Conservation (phyloP, 306 rosid species). For the Benincasa hispida region DNA sequence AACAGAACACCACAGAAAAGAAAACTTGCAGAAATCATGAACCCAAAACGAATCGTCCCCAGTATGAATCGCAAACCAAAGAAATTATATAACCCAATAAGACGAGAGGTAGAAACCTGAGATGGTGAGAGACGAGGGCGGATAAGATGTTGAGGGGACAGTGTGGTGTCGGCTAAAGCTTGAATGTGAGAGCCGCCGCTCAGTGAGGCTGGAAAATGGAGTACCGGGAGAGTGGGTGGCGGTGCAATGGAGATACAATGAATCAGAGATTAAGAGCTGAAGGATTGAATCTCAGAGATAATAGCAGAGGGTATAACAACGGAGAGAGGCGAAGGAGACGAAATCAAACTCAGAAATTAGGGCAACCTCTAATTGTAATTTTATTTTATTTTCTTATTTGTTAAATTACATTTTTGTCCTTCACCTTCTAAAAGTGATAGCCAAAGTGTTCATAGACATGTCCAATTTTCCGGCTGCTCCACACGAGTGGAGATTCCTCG, state of each 20-base stretch:
- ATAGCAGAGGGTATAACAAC: neutral
- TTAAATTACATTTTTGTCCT: neutral
- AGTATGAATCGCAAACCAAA: neutral
- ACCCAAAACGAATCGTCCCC: neutral
- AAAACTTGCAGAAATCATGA: neutral
- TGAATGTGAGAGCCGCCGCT: neutral
- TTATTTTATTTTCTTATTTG: neutral
- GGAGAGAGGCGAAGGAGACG: neutral
- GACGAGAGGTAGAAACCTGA: neutral
- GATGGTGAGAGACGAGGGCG: neutral
- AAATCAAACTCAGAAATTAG: neutral
- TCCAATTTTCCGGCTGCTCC: too few species aligned
- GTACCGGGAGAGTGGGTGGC: neutral
- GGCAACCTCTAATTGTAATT: neutral
- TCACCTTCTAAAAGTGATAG: neutral
- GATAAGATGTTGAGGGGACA: neutral
- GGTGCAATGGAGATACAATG: neutral
- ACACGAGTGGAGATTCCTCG: too few species aligned
- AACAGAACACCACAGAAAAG: neutral
- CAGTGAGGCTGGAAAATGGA: neutral
- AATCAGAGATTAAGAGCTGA: neutral
- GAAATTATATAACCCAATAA: neutral
- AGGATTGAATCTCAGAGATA: neutral
- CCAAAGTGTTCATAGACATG: too few species aligned
- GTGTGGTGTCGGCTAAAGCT: neutral